These are phyloP conservation scores for Lipomyces mesembrius DNA, from an alignment of 805 yeast species.

Conservation along the genomic window DNA sequence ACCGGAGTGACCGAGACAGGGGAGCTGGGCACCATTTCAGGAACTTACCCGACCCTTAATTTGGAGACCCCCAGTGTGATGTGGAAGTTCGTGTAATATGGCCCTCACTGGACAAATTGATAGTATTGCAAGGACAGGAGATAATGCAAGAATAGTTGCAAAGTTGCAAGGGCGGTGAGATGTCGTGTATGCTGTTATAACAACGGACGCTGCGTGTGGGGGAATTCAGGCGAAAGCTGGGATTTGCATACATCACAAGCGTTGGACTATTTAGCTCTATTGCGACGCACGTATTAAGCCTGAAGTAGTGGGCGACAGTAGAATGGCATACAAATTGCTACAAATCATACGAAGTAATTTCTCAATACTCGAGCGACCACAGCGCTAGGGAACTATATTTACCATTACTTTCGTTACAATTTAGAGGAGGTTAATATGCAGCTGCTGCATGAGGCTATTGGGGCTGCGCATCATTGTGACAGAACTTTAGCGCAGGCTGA, in stretches of 20 bases:
- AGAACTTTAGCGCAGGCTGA: too few relatives aligned
- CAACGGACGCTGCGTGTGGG: too few relatives aligned
- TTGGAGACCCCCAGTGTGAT: background rate
- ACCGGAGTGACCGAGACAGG: conserved; percentile 1
- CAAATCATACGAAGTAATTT: background rate
- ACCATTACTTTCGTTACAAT: background rate
- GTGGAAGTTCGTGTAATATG: background rate
- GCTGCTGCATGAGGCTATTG: background rate
- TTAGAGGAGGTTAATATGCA: background rate
- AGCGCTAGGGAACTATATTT: background rate
- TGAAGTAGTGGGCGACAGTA: background rate
- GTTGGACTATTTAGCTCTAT: too few relatives aligned
- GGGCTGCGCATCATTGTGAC: background rate
- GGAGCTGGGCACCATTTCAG: background rate
- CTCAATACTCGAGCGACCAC: background rate
- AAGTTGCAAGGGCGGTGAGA: background rate
- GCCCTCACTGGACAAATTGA: background rate
- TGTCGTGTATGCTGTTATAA: background rate
- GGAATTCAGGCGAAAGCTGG: too few relatives aligned
- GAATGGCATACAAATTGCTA: background rate
- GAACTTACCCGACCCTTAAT: background rate
- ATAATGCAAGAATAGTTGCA: background rate
- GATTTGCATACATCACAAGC: too few relatives aligned
- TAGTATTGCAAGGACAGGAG: background rate
- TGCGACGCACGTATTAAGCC: too few relatives aligned